These are phyloP conservation scores for Hymenoscyphus linearis DNA, from an alignment of 2,329 filamentous ascomycete genomes.

Conservation along the genomic window DNA sequence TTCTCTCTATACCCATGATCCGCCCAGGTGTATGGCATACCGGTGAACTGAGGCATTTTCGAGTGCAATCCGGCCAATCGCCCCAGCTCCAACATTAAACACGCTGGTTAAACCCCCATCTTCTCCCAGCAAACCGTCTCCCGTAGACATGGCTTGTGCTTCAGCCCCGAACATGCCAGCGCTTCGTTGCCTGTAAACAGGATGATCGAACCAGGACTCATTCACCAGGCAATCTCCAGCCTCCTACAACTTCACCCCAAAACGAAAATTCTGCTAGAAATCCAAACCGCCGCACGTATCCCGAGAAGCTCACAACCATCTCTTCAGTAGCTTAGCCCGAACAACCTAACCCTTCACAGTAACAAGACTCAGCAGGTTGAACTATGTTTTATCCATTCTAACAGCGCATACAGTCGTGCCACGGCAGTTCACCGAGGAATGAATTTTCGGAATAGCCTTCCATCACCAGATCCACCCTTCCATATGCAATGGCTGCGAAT, in stretches of 20 bases:
- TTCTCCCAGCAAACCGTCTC: slow-evolving; percentile 3
- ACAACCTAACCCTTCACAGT: too few species aligned
- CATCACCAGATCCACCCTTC: slow-evolving; percentile 14
- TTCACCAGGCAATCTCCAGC: slow-evolving; percentile 20
- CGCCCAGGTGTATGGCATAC: background rate
- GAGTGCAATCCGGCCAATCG: background rate
- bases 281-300: slow-evolving; percentile 15
- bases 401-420: slow-evolving; percentile 8
- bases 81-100: background rate
- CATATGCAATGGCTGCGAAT: slow-evolving; percentile 16
- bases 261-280: slow-evolving; percentile 24
- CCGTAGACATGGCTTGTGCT: background rate
- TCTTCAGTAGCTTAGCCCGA: slow-evolving; percentile 15
- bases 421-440: slow-evolving; percentile 8
- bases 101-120: slow-evolving; percentile 5
- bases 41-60: slow-evolving; percentile 3
- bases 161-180: slow-evolving; percentile 1
- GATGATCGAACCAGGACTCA: slow-evolving; percentile 7
- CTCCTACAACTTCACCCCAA: slow-evolving; percentile 20
- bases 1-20: background rate
- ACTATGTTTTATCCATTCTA: slow-evolving; percentile 13
- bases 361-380: slow-evolving; percentile 13
- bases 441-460: slow-evolving; percentile 12
- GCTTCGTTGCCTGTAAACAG: slow-evolving; percentile 4
- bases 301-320: slow-evolving; percentile 15